Evolutionary conservation across 75 land plant species (phyloP).

Genomic region (Isoetes taiwanensis): DNA sequence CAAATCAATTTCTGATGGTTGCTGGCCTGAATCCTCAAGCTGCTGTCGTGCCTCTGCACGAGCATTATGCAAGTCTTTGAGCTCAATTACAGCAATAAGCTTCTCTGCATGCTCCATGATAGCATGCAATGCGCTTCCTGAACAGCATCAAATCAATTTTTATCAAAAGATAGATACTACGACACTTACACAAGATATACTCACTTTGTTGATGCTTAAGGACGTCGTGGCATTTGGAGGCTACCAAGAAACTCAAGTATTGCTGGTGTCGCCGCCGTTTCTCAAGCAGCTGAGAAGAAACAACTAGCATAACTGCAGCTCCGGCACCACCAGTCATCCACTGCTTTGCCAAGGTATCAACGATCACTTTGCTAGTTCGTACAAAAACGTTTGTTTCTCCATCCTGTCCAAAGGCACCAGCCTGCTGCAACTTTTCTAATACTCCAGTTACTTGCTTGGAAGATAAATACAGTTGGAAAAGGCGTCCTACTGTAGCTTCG

Average conservation of each 20-base stretch:
- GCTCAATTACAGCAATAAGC: constrained; percentile 59
- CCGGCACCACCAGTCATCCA: constrained; percentile 86
- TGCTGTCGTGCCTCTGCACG: constrained; percentile 26
- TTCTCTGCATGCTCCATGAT: constrained; percentile 99
- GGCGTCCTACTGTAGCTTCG: constrained; percentile 53
- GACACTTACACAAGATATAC: background rate
- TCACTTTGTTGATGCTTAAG: constrained; percentile 62
- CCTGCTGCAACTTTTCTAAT: constrained; percentile 58
- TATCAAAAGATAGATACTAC: background rate
- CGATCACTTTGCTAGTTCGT: constrained; percentile 74
- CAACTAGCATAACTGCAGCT: constrained; percentile 44
- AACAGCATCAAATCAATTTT: background rate
- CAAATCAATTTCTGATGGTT: constrained; percentile 8
- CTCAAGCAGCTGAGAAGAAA: constrained; percentile 74
- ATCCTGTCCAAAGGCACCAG: constrained; percentile 81
- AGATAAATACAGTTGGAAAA: constrained; percentile 61
- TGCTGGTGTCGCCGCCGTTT: constrained; percentile 80
- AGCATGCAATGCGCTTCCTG: constrained; percentile 64
- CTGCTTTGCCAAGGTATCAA: constrained; percentile 90
- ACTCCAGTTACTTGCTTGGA: constrained; percentile 50
- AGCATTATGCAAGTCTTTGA: constrained; percentile 66
- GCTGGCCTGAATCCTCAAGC: constrained; percentile 7
- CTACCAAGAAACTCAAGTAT: constrained; percentile 83
- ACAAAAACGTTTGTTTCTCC: constrained; percentile 74
- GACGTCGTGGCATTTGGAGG: constrained; percentile 87